Evolutionary conservation across 2,329 filamentous ascomycete genomes (phyloP).

Genomic region (Cercospora zeina): DNA sequence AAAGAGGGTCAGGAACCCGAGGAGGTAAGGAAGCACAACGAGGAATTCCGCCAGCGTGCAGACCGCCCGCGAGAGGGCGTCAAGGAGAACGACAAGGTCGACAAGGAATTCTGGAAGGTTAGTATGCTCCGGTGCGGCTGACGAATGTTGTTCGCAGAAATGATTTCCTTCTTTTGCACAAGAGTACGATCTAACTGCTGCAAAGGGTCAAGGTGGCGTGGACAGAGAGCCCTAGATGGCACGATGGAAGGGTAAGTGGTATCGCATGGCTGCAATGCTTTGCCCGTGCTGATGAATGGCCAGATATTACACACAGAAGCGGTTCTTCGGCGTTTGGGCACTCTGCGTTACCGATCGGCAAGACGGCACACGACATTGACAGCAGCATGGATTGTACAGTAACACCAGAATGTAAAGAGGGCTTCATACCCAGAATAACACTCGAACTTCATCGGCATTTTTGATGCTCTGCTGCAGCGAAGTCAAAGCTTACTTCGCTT

Average conservation of each 20-base stretch:
- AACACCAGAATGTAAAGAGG: slow-evolving; percentile 11
- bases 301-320: background rate
- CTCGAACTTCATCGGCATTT: background rate
- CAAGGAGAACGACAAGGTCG: slow-evolving; percentile 17
- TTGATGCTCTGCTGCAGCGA: background rate
- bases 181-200: slow-evolving; percentile 6
- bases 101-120: slow-evolving; percentile 17
- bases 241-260: background rate
- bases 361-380: slow-evolving; percentile 7
- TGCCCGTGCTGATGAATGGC: background rate
- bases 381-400: slow-evolving; percentile 15
- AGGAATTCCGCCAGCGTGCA: slow-evolving; percentile 50
- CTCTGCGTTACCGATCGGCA: background rate
- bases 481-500: background rate
- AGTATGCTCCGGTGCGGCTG: slow-evolving; percentile 5
- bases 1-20: slow-evolving; percentile 16
- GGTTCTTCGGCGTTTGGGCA: background rate
- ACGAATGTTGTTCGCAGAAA: slow-evolving; percentile 8
- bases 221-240: slow-evolving; percentile 3
- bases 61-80: slow-evolving; percentile 34
- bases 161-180: background rate
- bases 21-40: slow-evolving; percentile 31
- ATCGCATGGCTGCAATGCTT: background rate
- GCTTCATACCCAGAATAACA: background rate
- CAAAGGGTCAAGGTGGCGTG: slow-evolving; percentile 3